Evolutionary conservation across 805 yeast species (phyloP).

Genomic region (Yarrowia alimentaria): DNA sequence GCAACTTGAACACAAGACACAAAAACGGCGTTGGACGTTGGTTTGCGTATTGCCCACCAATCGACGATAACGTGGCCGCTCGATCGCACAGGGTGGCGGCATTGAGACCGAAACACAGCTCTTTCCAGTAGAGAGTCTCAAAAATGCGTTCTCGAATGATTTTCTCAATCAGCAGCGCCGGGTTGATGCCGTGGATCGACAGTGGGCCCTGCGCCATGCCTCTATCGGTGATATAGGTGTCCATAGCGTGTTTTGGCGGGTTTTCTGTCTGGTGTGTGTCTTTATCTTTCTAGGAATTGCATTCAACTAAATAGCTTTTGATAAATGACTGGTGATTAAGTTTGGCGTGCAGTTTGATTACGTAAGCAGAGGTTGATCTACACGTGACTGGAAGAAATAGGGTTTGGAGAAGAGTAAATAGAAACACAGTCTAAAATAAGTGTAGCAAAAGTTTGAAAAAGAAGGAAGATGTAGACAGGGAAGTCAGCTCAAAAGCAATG

Average conservation of each 20-base stretch:
- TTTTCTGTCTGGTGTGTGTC: not conserved
- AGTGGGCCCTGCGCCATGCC: conserved; percentile 36
- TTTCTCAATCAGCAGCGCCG: conserved; percentile 55
- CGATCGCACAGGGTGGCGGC: conserved; percentile 52
- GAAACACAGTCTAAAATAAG: too few species aligned
- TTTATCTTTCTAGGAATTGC: too few species aligned
- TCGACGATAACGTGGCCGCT: conserved; percentile 44
- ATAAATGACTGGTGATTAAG: too few species aligned
- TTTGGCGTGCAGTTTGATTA: too few species aligned
- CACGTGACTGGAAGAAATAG: too few species aligned
- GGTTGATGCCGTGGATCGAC: conserved; percentile 47
- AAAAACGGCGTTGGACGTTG: conserved; percentile 69
- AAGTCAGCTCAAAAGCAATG: too few species aligned
- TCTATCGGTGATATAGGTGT: conserved; percentile 34
- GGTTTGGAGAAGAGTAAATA: too few species aligned
- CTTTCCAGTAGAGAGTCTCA: conserved; percentile 59
- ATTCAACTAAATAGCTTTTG: too few species aligned
- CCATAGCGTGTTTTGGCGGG: conserved; percentile 25
- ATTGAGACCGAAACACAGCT: conserved; percentile 51
- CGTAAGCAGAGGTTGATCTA: too few species aligned
- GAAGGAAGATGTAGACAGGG: too few species aligned
- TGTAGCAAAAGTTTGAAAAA: too few species aligned
- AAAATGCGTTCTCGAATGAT: conserved; percentile 56
- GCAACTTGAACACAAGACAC: conserved; percentile 71
- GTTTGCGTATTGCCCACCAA: conserved; percentile 59